Conservation (phyloP, 106 monocot species). For the Ottelia alismoides region DNA sequence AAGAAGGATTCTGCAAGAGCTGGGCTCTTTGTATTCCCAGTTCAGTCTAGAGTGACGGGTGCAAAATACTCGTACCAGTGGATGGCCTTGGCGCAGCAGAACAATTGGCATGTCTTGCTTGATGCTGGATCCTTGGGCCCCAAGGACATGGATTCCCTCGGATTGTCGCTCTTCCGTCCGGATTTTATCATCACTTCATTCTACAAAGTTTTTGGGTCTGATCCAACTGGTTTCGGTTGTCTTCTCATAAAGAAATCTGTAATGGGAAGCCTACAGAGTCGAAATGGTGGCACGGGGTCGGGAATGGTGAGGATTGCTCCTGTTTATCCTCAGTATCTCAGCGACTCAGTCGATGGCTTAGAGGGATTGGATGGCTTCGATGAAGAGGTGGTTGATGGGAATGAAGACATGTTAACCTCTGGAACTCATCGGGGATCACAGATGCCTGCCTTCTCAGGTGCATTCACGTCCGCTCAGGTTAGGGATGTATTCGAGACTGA, state of each 20-base stretch:
- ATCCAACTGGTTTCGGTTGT: conserved; percentile 46
- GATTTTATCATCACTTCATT: conserved; percentile 93
- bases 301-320: conserved; percentile 90
- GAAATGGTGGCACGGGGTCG: conserved; percentile 57
- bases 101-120: conserved; percentile 95
- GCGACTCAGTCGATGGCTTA: conserved; percentile 71
- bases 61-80: conserved; percentile 93
- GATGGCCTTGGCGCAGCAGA: conserved; percentile 98
- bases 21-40: conserved; percentile 87
- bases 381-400: conserved; percentile 20
- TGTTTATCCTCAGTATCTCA: conserved; percentile 79
- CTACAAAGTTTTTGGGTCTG: conserved; percentile 14
- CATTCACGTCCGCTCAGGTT: conserved; percentile 73
- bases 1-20: conserved; percentile 68
- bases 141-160: conserved; percentile 94
- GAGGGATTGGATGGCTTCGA: conserved; percentile 23
- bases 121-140: conserved; percentile 96
- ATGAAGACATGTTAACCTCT: conserved; percentile 19
- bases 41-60: conserved; percentile 86
- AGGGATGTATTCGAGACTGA: conserved; percentile 70
- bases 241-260: conserved; percentile 85
- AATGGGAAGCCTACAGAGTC: conserved; percentile 65
- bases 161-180: conserved; percentile 77
- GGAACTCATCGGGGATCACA: conserved; percentile 30
- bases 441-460: conserved; percentile 94